These are phyloP conservation scores for Fusarium palustre DNA, from an alignment of 2,329 filamentous ascomycete species.

Conservation along the genomic window DNA sequence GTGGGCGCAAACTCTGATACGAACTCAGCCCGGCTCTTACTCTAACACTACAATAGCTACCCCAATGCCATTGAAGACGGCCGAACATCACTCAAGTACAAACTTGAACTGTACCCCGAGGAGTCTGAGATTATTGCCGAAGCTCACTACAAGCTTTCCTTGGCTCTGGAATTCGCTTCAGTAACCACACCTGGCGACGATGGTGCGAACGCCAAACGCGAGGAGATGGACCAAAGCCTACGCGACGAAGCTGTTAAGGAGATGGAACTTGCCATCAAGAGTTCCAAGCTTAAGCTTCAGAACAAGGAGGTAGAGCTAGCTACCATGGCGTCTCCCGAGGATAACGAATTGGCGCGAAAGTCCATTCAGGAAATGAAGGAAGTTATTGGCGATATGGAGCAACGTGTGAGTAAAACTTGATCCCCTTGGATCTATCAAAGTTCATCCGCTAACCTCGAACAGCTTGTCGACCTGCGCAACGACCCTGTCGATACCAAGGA, in stretches of 20 bases:
- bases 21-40: neutral
- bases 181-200: constrained; percentile 71
- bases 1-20: constrained; percentile 51
- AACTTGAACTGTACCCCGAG: constrained; percentile 80
- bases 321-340: constrained; percentile 71
- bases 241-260: constrained; percentile 77
- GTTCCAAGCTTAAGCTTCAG: constrained; percentile 76
- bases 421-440: neutral
- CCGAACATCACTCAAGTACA: constrained; percentile 80
- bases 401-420: constrained; percentile 65
- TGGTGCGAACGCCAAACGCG: constrained; percentile 59
- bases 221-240: constrained; percentile 73
- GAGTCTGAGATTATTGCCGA: constrained; percentile 91
- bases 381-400: constrained; percentile 82
- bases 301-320: constrained; percentile 76
- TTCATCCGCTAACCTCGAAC: neutral
- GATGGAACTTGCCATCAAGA: constrained; percentile 79
- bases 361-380: constrained; percentile 80
- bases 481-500: constrained; percentile 62
- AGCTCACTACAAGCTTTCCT: constrained; percentile 94
- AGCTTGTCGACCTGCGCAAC: constrained; percentile 76
- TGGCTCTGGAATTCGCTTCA: constrained; percentile 93
- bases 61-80: constrained; percentile 87
- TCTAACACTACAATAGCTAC: constrained; percentile 65
- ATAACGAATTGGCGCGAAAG: constrained; percentile 71